Evolutionary conservation across 768 basidiomycete species (phyloP).

Genomic region (Termitomyces bulborhizus): DNA sequence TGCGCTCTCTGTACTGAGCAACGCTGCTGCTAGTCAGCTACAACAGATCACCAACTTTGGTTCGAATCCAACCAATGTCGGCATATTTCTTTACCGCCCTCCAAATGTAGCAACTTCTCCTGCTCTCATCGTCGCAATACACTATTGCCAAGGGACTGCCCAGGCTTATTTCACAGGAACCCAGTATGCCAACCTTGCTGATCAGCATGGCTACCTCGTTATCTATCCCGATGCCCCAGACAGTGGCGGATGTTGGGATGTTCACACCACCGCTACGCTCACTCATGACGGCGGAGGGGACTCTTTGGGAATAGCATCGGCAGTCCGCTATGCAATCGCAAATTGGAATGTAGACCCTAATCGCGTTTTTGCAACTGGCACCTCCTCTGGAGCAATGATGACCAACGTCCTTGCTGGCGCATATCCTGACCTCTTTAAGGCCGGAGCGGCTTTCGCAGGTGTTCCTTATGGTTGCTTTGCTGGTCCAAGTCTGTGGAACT

Average conservation of each 20-base stretch:
- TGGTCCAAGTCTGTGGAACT: constrained; percentile 42
- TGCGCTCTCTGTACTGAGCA: constrained; percentile 15
- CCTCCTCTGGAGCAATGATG: constrained; percentile 56
- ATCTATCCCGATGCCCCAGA: constrained; percentile 41
- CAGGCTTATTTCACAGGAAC: constrained; percentile 45
- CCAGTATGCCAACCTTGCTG: constrained; percentile 42
- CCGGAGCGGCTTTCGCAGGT: constrained; percentile 43
- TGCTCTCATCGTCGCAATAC: constrained; percentile 46
- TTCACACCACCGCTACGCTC: constrained; percentile 41
- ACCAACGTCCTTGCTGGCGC: constrained; percentile 48
- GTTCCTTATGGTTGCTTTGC: constrained; percentile 52
- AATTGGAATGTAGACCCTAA: constrained; percentile 39
- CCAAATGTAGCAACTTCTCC: constrained; percentile 29
- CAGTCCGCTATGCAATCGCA: constrained; percentile 40
- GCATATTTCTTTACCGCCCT: constrained; percentile 41
- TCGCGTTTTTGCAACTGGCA: constrained; percentile 47
- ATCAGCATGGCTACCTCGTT: constrained; percentile 43
- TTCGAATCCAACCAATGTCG: constrained; percentile 46
- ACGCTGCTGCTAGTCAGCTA: constrained; percentile 24
- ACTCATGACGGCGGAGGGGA: constrained; percentile 53
- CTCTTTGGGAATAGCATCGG: constrained; percentile 42
- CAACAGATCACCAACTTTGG: constrained; percentile 42
- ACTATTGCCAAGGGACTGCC: constrained; percentile 46
- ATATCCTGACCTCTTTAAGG: constrained; percentile 49
- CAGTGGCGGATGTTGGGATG: constrained; percentile 48